A percentile compares a stretch with the other conserved stretches of the same genome.
Evolutionary conservation across 768 basidiomycete genomes (phyloP).

Genomic region (Chalciporus chontae): DNA sequence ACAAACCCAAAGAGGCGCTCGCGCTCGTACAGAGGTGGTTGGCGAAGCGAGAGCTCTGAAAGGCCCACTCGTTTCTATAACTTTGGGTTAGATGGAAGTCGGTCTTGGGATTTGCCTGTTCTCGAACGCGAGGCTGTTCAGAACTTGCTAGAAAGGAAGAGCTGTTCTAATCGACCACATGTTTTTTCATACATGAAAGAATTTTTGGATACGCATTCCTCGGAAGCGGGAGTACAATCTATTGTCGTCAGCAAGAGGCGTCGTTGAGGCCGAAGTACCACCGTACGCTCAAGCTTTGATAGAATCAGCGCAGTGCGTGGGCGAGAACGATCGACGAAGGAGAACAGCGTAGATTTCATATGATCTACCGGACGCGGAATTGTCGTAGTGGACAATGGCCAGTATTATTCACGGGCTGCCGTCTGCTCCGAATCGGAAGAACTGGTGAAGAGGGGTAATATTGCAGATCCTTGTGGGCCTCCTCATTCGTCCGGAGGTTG

Average conservation of each 20-base stretch:
- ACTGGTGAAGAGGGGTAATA: no score
- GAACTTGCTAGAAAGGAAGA: background rate
- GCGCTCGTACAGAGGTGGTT: conserved; percentile 50
- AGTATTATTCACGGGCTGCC: no score
- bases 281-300: no score
- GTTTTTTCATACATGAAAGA: background rate
- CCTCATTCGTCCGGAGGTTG: no score
- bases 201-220: background rate
- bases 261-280: no score
- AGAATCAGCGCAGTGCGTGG: background rate
- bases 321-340: background rate
- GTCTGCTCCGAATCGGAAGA: no score
- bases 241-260: background rate
- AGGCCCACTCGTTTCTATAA: background rate
- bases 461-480: no score
- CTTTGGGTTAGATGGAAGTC: background rate
- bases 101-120: background rate
- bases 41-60: conserved; percentile 24
- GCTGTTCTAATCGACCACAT: background rate
- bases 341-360: background rate
- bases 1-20: conserved; percentile 56
- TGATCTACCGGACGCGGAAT: conserved; percentile 1
- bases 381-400: background rate
- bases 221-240: background rate
- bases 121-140: background rate